Evolutionary conservation across 202 grass and related monocot genomes (phyloP).

Genomic region (Cymbopogon flexuosus): DNA sequence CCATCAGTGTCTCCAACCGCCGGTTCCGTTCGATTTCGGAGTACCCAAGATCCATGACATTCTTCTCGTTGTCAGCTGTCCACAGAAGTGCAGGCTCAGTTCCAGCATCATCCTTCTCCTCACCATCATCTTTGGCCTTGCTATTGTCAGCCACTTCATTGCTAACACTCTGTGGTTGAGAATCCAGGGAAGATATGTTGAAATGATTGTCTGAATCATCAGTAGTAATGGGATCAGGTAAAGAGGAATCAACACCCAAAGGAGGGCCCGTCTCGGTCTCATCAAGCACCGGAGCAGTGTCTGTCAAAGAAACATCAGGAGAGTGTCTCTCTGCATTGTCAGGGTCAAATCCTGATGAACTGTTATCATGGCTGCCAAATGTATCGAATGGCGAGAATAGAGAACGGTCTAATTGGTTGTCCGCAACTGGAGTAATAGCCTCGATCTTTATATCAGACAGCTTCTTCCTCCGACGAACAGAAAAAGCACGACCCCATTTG

Average conservation of each 20-base stretch:
- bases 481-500: conserved; percentile 40
- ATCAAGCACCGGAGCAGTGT: conserved; percentile 31
- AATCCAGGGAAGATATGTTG: conserved; percentile 18
- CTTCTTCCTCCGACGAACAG: conserved; percentile 42
- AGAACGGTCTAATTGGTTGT: conserved; percentile 36
- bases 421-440: conserved; percentile 11
- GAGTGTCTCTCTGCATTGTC: conserved; percentile 32
- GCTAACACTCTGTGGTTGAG: conserved; percentile 24
- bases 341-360: conserved; percentile 38
- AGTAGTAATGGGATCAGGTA: neutral
- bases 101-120: conserved; percentile 34
- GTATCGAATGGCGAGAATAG: conserved; percentile 32
- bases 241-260: conserved; percentile 28
- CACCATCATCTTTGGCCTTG: conserved; percentile 32
- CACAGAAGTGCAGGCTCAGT: conserved; percentile 41
- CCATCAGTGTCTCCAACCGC: conserved; percentile 69
- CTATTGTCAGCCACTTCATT: conserved; percentile 18
- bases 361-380: conserved; percentile 29
- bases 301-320: conserved; percentile 34
- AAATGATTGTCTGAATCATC: conserved; percentile 27
- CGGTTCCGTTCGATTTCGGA: conserved; percentile 70
- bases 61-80: conserved; percentile 64
- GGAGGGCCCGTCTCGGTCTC: conserved; percentile 44
- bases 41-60: conserved; percentile 74
- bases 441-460: conserved; percentile 37